A percentile compares a stretch with the other conserved stretches of the same genome.
Evolutionary conservation across 768 basidiomycete species (phyloP).

Genomic region (Hygrophorus pudorinus): DNA sequence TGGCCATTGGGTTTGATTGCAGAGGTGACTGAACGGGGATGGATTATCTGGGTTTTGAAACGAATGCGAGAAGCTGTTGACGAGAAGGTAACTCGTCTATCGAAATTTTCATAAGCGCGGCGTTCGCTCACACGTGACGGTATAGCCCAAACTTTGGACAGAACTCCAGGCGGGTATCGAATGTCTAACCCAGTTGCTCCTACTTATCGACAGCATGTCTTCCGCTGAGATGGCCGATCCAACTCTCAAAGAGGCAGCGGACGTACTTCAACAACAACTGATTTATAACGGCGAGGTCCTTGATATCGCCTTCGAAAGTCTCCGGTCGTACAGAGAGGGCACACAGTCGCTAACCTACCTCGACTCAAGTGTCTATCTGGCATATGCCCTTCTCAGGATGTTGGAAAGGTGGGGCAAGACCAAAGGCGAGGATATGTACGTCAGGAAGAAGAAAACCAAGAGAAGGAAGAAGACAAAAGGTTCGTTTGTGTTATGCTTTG

Average conservation of each 20-base stretch:
- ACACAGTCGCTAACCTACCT: conserved; percentile 76
- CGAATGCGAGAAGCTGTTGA: conserved; percentile 86
- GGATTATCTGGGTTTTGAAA: conserved; percentile 85
- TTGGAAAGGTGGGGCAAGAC: conserved; percentile 80
- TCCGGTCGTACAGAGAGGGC: conserved; percentile 71
- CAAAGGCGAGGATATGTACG: conserved; percentile 61
- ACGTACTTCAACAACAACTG: conserved; percentile 76
- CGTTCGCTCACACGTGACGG: conserved; percentile 4
- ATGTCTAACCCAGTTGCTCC: conserved; percentile 85
- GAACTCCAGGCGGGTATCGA: conserved; percentile 92
- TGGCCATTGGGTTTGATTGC: conserved; percentile 71
- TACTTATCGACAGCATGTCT: conserved; percentile 82
- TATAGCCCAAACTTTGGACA: conserved; percentile 86
- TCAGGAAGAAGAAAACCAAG: conserved; percentile 49
- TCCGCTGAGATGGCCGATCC: conserved; percentile 36
- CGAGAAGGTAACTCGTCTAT: conserved; percentile 57
- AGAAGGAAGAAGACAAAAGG: conserved; percentile 41
- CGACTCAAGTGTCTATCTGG: conserved; percentile 75
- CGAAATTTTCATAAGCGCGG: conserved; percentile 2
- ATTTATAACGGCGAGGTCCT: conserved; percentile 94
- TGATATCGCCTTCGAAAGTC: conserved; percentile 73
- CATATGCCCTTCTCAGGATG: conserved; percentile 80
- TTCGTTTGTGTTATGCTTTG: conserved; percentile 12
- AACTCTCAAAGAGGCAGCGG: conserved; percentile 60
- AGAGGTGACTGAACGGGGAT: conserved; percentile 77